Conservation (phyloP, 768 basidiomycete species). For the Collybia nuda region DNA sequence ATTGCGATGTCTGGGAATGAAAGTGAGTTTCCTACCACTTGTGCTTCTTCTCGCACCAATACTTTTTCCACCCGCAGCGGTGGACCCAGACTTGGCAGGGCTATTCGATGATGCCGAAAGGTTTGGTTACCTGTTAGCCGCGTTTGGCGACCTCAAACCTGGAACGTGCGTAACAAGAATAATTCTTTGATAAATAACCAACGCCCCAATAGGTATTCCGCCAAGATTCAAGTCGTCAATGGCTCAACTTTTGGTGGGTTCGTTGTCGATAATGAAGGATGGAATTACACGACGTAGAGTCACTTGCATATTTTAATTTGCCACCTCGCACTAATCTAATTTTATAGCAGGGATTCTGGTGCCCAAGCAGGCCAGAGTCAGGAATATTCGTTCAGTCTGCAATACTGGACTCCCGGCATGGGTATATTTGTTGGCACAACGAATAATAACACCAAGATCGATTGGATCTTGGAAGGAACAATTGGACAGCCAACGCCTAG, state of each 20-base stretch:
- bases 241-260: not conserved
- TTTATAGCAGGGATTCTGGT: not conserved
- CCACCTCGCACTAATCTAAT: not conserved
- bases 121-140: no score
- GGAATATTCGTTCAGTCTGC: not conserved
- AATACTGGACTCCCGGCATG: not conserved
- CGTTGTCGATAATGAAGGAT: conserved; percentile 2
- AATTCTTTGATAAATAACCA: not conserved
- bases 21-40: no score
- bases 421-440: conserved; percentile 1
- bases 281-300: conserved; percentile 2
- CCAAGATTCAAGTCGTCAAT: conserved; percentile 1
- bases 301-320: not conserved
- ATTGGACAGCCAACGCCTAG: no score
- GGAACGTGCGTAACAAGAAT: not conserved
- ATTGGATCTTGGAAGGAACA: conserved; percentile 2
- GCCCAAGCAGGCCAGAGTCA: not conserved
- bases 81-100: no score
- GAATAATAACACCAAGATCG: not conserved
- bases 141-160: conserved; percentile 3
- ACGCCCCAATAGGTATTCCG: not conserved
- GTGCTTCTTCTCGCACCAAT: no score
- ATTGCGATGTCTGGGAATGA: no score
- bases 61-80: no score
- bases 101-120: no score